Conservation (phyloP, 345 rosid genomes). For the Gossypium herbaceum region DNA sequence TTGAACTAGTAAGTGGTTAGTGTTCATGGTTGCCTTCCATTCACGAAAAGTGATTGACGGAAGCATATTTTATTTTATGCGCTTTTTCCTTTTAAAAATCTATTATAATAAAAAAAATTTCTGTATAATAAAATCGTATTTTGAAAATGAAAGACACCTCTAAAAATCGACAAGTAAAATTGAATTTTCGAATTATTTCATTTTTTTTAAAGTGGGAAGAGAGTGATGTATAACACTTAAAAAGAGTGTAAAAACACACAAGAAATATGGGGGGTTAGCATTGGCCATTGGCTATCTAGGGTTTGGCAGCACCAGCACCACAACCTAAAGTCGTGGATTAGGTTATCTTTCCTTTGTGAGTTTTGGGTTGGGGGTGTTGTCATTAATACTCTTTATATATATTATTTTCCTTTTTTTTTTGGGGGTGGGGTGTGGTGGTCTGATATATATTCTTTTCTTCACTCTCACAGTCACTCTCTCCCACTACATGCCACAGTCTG, state of each 20-base stretch:
- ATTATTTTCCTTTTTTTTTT: too few species aligned
- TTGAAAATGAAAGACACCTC: not conserved
- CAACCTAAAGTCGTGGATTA: constrained; percentile 68
- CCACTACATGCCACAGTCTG: constrained; percentile 13
- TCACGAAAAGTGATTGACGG: constrained; percentile 87
- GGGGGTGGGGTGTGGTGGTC: too few species aligned
- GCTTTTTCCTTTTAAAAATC: not conserved
- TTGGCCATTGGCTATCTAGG: constrained; percentile 24
- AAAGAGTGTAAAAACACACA: constrained; percentile 12
- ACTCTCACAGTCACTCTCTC: not conserved
- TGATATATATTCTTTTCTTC: not conserved
- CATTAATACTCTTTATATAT: not conserved
- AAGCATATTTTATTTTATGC: constrained; percentile 41
- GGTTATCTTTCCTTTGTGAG: constrained; percentile 34
- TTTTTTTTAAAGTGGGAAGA: not conserved
- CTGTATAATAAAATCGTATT: not conserved
- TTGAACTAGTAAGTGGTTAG: constrained; percentile 86
- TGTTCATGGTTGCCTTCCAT: constrained; percentile 78
- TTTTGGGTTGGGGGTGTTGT: constrained; percentile 1
- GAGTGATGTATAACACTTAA: too few species aligned
- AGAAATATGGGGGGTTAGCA: constrained; percentile 18
- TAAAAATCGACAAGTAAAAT: not conserved
- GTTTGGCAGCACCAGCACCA: constrained; percentile 64
- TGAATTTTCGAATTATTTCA: not conserved
- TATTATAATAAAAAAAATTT: not conserved